Percentiles rank a stretch among this genome's conserved stretches.
phyloP scores from a whole-genome alignment of 331 rosid species.

The Cydonia oblonga region DNA sequence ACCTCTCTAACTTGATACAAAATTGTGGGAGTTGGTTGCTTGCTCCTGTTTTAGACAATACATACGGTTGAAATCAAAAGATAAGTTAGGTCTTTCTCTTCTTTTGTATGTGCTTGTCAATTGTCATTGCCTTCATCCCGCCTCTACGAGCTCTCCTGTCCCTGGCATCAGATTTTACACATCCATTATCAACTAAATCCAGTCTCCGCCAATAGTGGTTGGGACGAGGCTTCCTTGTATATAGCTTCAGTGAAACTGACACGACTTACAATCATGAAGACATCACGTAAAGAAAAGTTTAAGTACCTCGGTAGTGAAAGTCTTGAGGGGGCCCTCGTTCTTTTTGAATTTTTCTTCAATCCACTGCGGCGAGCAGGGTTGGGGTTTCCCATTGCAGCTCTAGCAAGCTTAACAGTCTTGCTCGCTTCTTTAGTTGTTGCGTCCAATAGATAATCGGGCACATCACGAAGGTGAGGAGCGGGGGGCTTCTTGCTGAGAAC shows the following conservation, averaged over 20 bases:
- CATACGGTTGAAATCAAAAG: not conserved
- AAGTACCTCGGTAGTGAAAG: constrained; percentile 53
- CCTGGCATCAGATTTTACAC: constrained; percentile 32
- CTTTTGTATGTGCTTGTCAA: constrained; percentile 23
- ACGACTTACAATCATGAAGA: not conserved
- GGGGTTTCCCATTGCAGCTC: constrained; percentile 82
- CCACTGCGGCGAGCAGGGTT: constrained; percentile 28
- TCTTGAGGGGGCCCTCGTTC: constrained; percentile 70
- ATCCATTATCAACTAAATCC: constrained; percentile 5
- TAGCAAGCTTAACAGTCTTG: constrained; percentile 60
- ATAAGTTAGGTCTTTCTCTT: constrained; percentile 32
- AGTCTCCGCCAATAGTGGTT: not conserved
- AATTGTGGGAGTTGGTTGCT: not conserved
- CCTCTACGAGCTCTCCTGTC: constrained; percentile 24
- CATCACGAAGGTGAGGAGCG: constrained; percentile 70
- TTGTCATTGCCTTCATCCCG: constrained; percentile 25
- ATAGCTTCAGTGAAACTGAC: not conserved
- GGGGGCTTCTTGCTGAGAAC: constrained; percentile 67
- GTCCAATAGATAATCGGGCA: constrained; percentile 77
- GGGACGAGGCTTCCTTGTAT: not conserved
- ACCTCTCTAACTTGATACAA: not conserved
- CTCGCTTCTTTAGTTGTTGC: constrained; percentile 78
- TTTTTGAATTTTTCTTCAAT: constrained; percentile 45
- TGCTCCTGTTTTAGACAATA: not conserved
- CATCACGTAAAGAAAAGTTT: too few species aligned